Base-by-base conservation (phyloP, 371 early-diverging fungal genomes). In the Fennellomyces sp. region DNA sequence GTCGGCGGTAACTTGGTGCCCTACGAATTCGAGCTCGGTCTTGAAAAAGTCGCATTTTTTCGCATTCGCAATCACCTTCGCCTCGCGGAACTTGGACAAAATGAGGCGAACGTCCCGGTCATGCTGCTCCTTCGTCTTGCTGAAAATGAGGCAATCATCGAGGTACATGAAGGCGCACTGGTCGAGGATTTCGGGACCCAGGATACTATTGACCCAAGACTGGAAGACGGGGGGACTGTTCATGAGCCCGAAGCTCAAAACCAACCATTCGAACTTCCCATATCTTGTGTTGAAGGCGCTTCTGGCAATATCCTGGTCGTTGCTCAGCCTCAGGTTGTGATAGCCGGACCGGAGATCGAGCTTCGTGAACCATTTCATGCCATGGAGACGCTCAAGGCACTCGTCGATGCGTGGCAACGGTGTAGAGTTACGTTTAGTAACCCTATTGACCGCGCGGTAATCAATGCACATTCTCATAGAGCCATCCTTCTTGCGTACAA, bases 101-200 rank as follows among this genome's bases (percentile, higher is more conserved):
- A 85, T 80, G 4, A 30, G 30, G 10, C 53, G 39, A 13, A 83
- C 36, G 56, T 60, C 31, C 8, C 27, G 19, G 6, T 55, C 21
- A 50, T 88, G 86, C 21, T 84, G 76, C 15, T 78, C 70, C 19
- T 38, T n/a, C 7, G 64, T 73, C 19, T 70, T 53, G 12, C 78
- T 77, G 56, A 66, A 87, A 26, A 91, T 81, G 0, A 88, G 57
- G 0, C 88, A 82, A 56, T 88, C 82, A 57, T 90, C 86, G 0
- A 88, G 48, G 42, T 82, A 88, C 0, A 81, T 69, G 0, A 82
- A 45, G 0, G 69, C 67, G 23, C 59, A 81, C 5, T 69, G 62
- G 52, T 80, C 81, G 84, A 83, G 0, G 69, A 69, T 0, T 71
- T 68, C 5, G 15, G n/a, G n/a, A 83, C 85, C 0, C 2, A 72